A percentile compares a stretch with the other conserved stretches of the same genome.
These are phyloP conservation scores for Liriodendron chinense DNA, from an alignment of 164 flowering plant species.

Conservation along the genomic window DNA sequence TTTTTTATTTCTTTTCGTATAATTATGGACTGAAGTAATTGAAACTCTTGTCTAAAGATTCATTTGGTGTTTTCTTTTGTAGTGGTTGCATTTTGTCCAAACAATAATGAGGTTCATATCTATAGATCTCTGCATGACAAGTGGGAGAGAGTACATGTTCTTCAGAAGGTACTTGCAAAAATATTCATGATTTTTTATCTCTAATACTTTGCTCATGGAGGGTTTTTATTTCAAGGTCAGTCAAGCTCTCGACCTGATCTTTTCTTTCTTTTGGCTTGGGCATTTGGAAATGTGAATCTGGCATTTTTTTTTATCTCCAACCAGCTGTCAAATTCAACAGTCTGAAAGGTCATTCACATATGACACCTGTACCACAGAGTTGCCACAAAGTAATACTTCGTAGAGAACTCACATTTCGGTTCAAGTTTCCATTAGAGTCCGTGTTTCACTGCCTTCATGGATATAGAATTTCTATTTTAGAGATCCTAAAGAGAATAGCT, in stretches of 20 bases:
- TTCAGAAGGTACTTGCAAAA: constrained; percentile 62
- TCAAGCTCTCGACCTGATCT: background rate
- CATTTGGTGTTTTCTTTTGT: constrained; percentile 12
- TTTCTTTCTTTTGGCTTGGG: background rate
- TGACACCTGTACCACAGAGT: background rate
- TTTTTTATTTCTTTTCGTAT: too few relatives aligned
- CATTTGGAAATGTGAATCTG: too few relatives aligned
- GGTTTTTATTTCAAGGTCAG: background rate
- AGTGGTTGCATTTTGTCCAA: constrained; percentile 96
- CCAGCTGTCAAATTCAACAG: background rate
- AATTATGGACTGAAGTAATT: too few relatives aligned
- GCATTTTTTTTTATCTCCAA: background rate
- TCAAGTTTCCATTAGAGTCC: background rate
- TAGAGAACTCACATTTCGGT: background rate
- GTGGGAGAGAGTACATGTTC: constrained; percentile 84
- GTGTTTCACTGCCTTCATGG: background rate
- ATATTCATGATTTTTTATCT: background rate
- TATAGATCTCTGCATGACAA: constrained; percentile 54
- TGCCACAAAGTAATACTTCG: too few relatives aligned
- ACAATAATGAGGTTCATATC: constrained; percentile 86
- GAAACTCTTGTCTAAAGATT: too few relatives aligned
- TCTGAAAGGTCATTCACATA: background rate
- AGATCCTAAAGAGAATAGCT: too few relatives aligned
- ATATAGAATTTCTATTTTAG: too few relatives aligned
- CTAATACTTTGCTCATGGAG: background rate